Conservation (phyloP, 2,329 filamentous ascomycete genomes). For the Fusarium sp. region DNA sequence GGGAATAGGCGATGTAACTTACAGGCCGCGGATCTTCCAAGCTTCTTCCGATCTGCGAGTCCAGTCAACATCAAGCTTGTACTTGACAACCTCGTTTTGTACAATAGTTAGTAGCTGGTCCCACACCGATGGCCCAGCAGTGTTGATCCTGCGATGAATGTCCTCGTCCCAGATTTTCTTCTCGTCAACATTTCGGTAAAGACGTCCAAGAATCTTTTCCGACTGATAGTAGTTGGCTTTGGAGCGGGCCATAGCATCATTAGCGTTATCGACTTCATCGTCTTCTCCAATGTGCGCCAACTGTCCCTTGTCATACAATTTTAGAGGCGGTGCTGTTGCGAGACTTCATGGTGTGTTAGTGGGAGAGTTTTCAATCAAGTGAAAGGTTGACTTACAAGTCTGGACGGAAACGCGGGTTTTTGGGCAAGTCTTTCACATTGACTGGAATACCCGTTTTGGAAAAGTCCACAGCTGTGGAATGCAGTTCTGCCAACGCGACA, state of each 20-base stretch:
- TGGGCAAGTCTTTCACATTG: conserved; percentile 59
- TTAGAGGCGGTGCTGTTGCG: conserved; percentile 59
- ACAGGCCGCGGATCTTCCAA: conserved; percentile 61
- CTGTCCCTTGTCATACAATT: conserved; percentile 59
- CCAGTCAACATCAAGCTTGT: conserved; percentile 51
- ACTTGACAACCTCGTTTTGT: conserved; percentile 32
- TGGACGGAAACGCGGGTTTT: conserved; percentile 57
- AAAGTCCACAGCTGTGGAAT: conserved; percentile 80
- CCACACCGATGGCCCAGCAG: conserved; percentile 57
- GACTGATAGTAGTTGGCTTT: conserved; percentile 73
- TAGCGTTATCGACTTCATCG: conserved; percentile 56
- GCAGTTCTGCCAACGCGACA: conserved; percentile 68
- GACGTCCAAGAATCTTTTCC: conserved; percentile 73
- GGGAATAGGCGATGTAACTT: conserved; percentile 54
- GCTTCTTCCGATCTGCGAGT: conserved; percentile 54
- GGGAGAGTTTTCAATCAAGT: rapidly evolving
- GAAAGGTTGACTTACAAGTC: conserved; percentile 63
- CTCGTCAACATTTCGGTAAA: conserved; percentile 82
- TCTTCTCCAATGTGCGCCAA: conserved; percentile 49
- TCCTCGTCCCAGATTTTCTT: conserved; percentile 70
- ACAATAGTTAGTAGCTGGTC: conserved; percentile 53
- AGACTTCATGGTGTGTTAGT: conserved; percentile 51
- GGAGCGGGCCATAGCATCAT: conserved; percentile 58
- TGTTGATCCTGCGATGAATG: conserved; percentile 52
- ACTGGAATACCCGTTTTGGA: conserved; percentile 78